Base-by-base conservation (phyloP, 2,329 filamentous ascomycete species). In the Pseudocercospora vitis region DNA sequence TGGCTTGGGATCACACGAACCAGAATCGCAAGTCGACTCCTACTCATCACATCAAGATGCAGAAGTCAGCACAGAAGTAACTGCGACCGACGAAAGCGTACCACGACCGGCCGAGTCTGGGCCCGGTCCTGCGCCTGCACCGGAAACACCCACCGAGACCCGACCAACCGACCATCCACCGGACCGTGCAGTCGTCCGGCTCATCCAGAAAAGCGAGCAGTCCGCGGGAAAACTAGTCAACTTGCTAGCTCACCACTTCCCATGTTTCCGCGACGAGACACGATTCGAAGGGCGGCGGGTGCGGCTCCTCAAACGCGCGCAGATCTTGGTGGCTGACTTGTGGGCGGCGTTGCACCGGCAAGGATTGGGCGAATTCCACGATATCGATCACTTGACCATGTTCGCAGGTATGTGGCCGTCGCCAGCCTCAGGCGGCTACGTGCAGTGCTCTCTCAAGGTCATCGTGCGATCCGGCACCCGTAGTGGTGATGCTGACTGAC, bases 341-440 rank as follows among this genome's bases (percentile, higher is more conserved):
- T 99, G 95, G 95, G 95, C 94, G 4, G 95, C 91, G 59, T 97
- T 97, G 70, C 83, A 92, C 49, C 91, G 90, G 40, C 78, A 86
- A 61, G 79, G 81, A 21, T 91, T 86, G 65, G 95, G 94, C 26
- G 77, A 81, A 23, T 99, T 99, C 71, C 69, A 83, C 53, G 94
- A 99, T 68, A 96, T 99, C 64, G 87, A 94, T 73, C 90, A 91
- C 70, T 87, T 99, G 65, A 99, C 94, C 56, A 97, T 97, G 86
- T 99, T 99, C 76, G 91, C 94, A 67, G 81, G 80, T 80, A 71
- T 47, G 63, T 62, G n/a, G n/a, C n/a, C n/a, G n/a, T n/a, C n/a
- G 31, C 19, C 51, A 29, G 35, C 37, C 26, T 8, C 12, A 12
- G 26, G 45, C 52, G 52, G 45, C 37, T 54, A 37, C 16, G 23